Evolutionary conservation across 495 filamentous ascomycete genomes (phyloP).

Genomic region (Daldinia childiae): DNA sequence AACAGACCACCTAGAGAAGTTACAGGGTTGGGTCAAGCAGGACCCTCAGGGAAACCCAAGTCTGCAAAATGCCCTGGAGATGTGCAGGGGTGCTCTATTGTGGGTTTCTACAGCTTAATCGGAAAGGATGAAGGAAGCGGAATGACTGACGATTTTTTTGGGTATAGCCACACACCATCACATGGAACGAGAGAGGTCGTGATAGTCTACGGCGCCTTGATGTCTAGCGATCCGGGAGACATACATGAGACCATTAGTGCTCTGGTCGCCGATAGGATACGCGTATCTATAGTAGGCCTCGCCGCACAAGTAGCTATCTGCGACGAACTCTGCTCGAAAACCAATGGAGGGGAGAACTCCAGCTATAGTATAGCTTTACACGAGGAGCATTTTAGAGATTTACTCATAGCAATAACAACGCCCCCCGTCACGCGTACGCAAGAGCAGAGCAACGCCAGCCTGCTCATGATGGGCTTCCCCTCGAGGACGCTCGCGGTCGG

Average conservation of each 20-base stretch:
- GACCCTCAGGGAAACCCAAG: constrained; percentile 91
- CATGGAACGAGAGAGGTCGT: constrained; percentile 94
- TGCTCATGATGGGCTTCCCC: constrained; percentile 99
- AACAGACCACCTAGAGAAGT: constrained; percentile 80
- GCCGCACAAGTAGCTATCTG: constrained; percentile 93
- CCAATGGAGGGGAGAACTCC: constrained; percentile 80
- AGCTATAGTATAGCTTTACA: constrained; percentile 85
- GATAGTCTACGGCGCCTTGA: constrained; percentile 88
- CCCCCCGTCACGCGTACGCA: constrained; percentile 80
- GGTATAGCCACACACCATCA: constrained; percentile 79
- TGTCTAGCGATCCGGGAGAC: constrained; percentile 91
- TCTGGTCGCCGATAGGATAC: constrained; percentile 81
- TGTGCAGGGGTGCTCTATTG: constrained; percentile 89
- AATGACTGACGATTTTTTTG: constrained; percentile 26
- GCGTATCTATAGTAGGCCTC: constrained; percentile 86
- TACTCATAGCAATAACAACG: constrained; percentile 88
- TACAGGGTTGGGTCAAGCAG: constrained; percentile 74
- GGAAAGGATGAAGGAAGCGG: constrained; percentile 10
- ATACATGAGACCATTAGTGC: constrained; percentile 87
- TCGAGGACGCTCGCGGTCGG: constrained; percentile 80
- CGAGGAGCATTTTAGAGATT: constrained; percentile 86
- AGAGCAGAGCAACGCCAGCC: constrained; percentile 73
- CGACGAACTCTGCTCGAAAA: constrained; percentile 83
- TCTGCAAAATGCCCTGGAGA: constrained; percentile 94
- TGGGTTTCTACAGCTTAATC: constrained; percentile 53